Conservation (phyloP, 1,284 basidiomycete genomes). For the Austroboletus novae-zelandiae region DNA sequence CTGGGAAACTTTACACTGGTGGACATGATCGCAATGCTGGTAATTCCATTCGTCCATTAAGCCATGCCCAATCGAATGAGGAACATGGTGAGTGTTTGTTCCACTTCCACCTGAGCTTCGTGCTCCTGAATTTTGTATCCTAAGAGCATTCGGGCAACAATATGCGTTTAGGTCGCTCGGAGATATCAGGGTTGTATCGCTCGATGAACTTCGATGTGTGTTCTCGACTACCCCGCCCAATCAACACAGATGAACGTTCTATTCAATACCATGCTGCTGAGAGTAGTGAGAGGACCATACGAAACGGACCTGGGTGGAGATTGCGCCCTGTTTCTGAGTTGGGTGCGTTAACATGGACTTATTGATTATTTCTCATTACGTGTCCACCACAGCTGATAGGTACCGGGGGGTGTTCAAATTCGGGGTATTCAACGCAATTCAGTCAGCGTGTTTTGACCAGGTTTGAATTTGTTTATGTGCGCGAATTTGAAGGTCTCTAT, state of each 20-base stretch:
- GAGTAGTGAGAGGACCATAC: constrained; percentile 25
- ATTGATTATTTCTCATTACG: neutral
- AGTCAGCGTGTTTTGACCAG: constrained; percentile 77
- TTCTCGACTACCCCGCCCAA: neutral
- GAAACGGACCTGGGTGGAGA: constrained; percentile 42
- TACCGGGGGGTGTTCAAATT: constrained; percentile 85
- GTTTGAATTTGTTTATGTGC: constrained; percentile 41
- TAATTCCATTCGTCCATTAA: neutral
- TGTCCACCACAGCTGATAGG: constrained; percentile 60
- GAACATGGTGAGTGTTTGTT: constrained; percentile 9
- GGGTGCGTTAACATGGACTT: constrained; percentile 46
- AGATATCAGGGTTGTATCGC: neutral
- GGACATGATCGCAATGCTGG: neutral
- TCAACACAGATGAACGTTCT: neutral
- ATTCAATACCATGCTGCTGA: neutral
- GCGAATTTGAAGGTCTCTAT: constrained; percentile 1
- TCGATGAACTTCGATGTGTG: neutral
- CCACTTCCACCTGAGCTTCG: neutral
- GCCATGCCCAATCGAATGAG: neutral
- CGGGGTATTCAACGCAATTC: constrained; percentile 86
- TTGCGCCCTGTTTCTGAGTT: constrained; percentile 70
- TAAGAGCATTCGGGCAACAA: constrained; percentile 9
- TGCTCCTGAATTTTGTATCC: neutral
- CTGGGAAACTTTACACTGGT: constrained; percentile 4
- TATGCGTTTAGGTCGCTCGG: neutral